These are phyloP conservation scores for Rubia yunnanensis DNA, from an alignment of 257 asterid genomes.

Conservation along the genomic window DNA sequence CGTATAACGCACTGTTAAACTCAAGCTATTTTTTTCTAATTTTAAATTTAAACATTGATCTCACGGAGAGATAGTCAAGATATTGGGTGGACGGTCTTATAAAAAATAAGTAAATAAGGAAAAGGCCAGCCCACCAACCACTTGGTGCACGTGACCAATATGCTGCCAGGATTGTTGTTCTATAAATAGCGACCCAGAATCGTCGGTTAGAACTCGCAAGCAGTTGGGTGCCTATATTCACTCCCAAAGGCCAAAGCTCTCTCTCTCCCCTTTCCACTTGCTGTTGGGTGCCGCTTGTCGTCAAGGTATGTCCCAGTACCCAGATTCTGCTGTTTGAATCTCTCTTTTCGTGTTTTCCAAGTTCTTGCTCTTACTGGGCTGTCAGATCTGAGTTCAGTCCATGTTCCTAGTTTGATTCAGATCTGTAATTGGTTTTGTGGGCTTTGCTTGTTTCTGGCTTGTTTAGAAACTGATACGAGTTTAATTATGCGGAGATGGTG, in stretches of 20 bases:
- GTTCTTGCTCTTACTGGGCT: neutral
- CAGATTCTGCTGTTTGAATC: neutral
- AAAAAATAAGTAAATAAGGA: neutral
- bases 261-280: neutral
- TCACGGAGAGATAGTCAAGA: too few species aligned
- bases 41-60: too few species aligned
- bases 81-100: too few species aligned
- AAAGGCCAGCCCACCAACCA: neutral
- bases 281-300: constrained; percentile 5
- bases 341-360: neutral
- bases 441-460: neutral
- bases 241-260: neutral
- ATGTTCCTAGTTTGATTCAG: neutral
- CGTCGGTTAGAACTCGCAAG: constrained; percentile 14
- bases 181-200: constrained; percentile 20
- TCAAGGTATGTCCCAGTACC: constrained; percentile 13
- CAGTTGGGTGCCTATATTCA: constrained; percentile 13
- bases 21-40: too few species aligned
- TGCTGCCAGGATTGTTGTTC: neutral
- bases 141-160: constrained; percentile 2
- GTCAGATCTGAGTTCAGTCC: neutral
- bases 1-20: too few species aligned
- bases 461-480: neutral
- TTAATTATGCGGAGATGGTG: neutral
- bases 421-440: neutral